Evolutionary conservation across 202 grass and related monocot species (phyloP), one percentile per base, ranked within the genome.

Genomic region (Eragrostis tef): DNA sequence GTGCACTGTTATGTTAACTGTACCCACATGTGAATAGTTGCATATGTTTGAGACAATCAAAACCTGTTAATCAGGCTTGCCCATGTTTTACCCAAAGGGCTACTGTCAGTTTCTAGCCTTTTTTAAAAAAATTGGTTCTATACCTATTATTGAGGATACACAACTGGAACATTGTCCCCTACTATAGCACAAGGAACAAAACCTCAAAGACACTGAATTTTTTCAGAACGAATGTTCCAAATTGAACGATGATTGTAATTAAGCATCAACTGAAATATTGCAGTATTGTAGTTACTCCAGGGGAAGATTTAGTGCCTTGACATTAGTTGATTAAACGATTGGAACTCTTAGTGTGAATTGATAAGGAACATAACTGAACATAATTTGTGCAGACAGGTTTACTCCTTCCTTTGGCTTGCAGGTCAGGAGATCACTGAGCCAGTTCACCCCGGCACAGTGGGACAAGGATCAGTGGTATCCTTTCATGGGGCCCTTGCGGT

Each of bases 391-490:
- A 75, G 19, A 44, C 34, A 15, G 29, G 63, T 66, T 84, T 64
- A 70, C 62, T 19, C 13, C 43, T 70, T 50, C 10, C 13, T 63
- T 47, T 69, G 11, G 27, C 81, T 44, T 76, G 70, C 78, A 99
- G 96, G 93, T 99, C 65, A 99, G 90, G 88, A 88, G 96, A 87
- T 95, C 96, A 14, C 61, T 99, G 74, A 81, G 96, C 11, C 96
- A 99, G 77, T 99, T 99, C 67, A 99, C 96, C 13, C 96, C 96
- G 11, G 96, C 96, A 47, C 85, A 86, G 20, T 99, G 96, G 96
- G 96, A 99, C 58, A 99, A 99, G 84, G 96, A 99, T 80, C 89
- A 99, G 70, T 99, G 96, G 96, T 75, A 87, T 71, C 96, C 96
- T 13, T 87, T 99, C 78, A 91, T 95, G 70, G 91, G 96, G 20